Evolutionary conservation across 805 yeast species (phyloP).

Genomic region (Candida caryicola): DNA sequence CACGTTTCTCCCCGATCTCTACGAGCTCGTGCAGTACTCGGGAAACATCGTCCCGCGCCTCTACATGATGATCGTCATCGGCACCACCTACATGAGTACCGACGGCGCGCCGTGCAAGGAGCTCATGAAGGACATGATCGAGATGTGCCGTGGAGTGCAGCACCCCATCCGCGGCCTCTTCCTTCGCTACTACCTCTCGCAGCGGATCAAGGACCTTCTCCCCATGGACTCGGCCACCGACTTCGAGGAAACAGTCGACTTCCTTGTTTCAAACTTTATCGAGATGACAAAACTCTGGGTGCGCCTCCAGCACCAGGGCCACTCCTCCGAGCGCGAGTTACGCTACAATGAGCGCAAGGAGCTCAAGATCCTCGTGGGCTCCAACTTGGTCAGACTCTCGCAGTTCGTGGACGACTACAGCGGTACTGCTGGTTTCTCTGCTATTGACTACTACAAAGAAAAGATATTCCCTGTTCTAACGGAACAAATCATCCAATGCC

Average conservation of each 20-base stretch:
- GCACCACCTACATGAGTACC: constrained; percentile 79
- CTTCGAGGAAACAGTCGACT: constrained; percentile 68
- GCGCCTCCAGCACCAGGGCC: constrained; percentile 93
- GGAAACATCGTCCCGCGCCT: constrained; percentile 90
- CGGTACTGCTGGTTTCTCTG: constrained; percentile 26
- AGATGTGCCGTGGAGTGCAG: constrained; percentile 96
- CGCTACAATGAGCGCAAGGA: constrained; percentile 81
- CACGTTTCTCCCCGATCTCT: constrained; percentile 71
- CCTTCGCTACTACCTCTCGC: constrained; percentile 83
- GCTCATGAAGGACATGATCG: constrained; percentile 92
- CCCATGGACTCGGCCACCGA: constrained; percentile 42
- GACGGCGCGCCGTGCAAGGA: constrained; percentile 79
- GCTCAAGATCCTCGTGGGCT: constrained; percentile 86
- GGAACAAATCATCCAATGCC: constrained; percentile 90
- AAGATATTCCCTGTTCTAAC: constrained; percentile 74
- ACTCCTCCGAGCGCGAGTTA: constrained; percentile 72
- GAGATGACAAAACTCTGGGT: constrained; percentile 99
- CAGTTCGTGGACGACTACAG: constrained; percentile 76
- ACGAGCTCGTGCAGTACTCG: constrained; percentile 92
- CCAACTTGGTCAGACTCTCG: constrained; percentile 83
- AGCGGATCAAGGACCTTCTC: constrained; percentile 67
- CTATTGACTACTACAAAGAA: constrained; percentile 35
- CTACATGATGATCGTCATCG: constrained; percentile 93
- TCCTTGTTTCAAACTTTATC: constrained; percentile 80
- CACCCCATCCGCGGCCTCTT: constrained; percentile 92